phyloP scores from a whole-genome alignment of 768 basidiomycete species.

The Agaricus sinodeliciosus region DNA sequence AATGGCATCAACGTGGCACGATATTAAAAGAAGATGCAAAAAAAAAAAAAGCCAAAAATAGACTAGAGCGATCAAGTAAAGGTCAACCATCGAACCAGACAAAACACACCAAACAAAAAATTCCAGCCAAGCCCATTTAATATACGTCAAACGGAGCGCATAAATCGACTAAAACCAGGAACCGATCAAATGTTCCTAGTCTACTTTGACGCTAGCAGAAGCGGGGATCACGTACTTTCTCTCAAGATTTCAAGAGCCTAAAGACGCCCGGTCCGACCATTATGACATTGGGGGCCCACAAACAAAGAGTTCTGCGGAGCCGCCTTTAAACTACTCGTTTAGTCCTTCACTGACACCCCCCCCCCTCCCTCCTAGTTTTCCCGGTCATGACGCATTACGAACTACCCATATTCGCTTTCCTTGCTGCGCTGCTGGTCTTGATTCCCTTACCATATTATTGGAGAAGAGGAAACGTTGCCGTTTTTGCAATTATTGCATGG shows the following conservation, averaged over 20 bases:
- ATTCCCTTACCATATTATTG: conserved; percentile 45
- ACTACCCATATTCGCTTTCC: conserved; percentile 29
- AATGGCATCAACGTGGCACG: too few species aligned
- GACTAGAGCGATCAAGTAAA: conserved; percentile 28
- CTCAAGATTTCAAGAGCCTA: too few species aligned
- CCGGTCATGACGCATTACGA: conserved; percentile 15
- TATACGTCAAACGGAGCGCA: too few species aligned
- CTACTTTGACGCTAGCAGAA: too few species aligned
- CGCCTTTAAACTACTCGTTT: neutral
- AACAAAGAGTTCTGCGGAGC: neutral
- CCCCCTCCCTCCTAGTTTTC: neutral
- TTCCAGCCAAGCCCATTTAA: too few species aligned
- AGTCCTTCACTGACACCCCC: neutral
- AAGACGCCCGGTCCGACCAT: too few species aligned
- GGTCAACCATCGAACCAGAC: neutral
- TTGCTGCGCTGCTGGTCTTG: conserved; percentile 32
- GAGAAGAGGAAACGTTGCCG: conserved; percentile 36
- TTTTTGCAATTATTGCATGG: conserved; percentile 20
- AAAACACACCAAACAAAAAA: neutral
- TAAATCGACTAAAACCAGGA: too few species aligned
- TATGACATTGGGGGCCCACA: too few species aligned
- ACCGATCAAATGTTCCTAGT: too few species aligned
- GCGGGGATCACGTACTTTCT: too few species aligned
- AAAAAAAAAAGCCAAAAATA: conserved; percentile 30
- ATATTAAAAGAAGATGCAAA: too few species aligned